These are phyloP conservation scores for Aspergillus carbonarius DNA, from an alignment of 2,329 filamentous ascomycete genomes.

Conservation along the genomic window DNA sequence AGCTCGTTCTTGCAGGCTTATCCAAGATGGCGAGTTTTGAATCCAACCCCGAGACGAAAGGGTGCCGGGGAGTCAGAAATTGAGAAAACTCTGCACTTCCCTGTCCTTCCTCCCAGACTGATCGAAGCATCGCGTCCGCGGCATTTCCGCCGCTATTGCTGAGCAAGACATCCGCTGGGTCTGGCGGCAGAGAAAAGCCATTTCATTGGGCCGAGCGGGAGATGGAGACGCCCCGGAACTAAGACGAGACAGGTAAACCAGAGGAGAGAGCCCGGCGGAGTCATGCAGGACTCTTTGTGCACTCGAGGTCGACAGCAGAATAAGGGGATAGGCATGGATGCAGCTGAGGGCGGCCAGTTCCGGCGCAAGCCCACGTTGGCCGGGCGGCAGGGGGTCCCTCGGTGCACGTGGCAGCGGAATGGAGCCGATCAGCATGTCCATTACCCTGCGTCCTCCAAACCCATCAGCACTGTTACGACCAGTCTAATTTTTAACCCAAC, in stretches of 20 bases:
- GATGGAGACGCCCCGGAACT: conserved; percentile 13
- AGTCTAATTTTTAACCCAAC: background rate
- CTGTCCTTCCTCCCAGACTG: background rate
- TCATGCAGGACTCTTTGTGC: no score
- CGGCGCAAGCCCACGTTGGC: background rate
- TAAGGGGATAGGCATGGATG: background rate
- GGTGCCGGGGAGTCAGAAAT: no score
- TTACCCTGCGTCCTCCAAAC: no score
- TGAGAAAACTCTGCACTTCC: background rate
- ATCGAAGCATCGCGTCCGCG: background rate
- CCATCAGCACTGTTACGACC: background rate
- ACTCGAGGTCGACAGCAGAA: background rate
- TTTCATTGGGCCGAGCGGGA: conserved; percentile 7
- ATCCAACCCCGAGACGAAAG: no score
- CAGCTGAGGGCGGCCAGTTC: background rate
- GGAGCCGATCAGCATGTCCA: background rate
- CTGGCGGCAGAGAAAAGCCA: background rate
- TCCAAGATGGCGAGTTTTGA: no score
- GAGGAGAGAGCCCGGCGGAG: conserved; percentile 4
- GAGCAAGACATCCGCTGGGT: background rate
- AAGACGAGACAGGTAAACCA: conserved; percentile 24
- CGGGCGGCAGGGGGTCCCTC: background rate
- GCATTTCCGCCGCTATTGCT: background rate
- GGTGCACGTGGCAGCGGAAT: background rate
- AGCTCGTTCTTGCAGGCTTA: no score